Base-by-base conservation (phyloP, 371 early-diverging fungal species). In the Lichtheimia corymbifera region DNA sequence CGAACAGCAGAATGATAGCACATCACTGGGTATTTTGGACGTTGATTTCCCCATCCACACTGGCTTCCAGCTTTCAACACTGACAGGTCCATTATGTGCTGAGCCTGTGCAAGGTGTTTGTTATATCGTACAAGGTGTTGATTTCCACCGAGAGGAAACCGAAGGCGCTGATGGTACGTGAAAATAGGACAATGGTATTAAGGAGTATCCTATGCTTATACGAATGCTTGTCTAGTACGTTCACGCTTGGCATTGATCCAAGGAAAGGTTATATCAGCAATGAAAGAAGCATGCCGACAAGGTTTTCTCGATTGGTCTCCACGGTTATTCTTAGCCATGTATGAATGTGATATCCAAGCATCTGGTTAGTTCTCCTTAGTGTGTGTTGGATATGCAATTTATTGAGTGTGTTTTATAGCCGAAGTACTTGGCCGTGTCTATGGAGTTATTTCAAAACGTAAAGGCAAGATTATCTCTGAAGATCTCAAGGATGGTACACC, bases 401-500 rank as follows among this genome's bases (percentile, higher is more conserved):
- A 15, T 1, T 35, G 6, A 35, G 2, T 9, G 35, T 28, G 27
- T 58, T 5, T 12, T 53, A 9, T 62, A 79, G 91, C 95, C 0
- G 97, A 97, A 35, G 92, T 95, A 0, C 83, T 99, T 15, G 99
- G 99, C 20, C 92, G 91, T 67, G 98, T 98, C 0, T 97, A 98
- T 64, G 95, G 85, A 12, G 97, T 97, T 2, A 85, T 99, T 45
- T 86, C 89, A 17, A 85, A 88, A 55, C 86, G 98, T 12, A 87
- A 89, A 20, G 98, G 99, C 30, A 86, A 87, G 55, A 92, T 97
- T 44, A 59, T 95, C 9, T 88, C 92, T 4, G 98, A 98, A 65
- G 96, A 97, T 63, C 84, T 97, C 82, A 92, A 91, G 64, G 98
- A 97, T 59, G 98, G 97, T 40, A 97, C 97, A 0, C 91, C 94